A percentile compares a stretch with the other conserved stretches of the same genome.
These are phyloP conservation scores for Talaromyces proteolyticus DNA, from an alignment of 495 filamentous ascomycete species.

Conservation along the genomic window DNA sequence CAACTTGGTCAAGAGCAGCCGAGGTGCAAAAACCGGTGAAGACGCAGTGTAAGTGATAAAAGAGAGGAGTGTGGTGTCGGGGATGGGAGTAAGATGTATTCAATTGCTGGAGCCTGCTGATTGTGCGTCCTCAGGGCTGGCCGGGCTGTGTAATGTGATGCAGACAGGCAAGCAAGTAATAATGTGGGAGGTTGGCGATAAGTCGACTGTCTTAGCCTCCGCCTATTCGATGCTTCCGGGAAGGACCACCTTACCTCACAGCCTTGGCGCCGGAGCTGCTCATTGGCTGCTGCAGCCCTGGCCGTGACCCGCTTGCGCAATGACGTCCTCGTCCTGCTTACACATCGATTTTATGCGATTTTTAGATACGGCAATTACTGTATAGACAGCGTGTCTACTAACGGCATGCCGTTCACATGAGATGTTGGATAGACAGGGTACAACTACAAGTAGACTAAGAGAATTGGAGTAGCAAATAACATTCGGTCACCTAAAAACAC, in stretches of 20 bases:
- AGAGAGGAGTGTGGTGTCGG: too few species aligned
- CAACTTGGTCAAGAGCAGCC: constrained; percentile 8
- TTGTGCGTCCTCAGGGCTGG: too few species aligned
- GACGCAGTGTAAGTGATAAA: background rate
- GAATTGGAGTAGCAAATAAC: background rate
- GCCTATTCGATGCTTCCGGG: background rate
- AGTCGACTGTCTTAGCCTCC: background rate
- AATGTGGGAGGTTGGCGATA: constrained; percentile 7
- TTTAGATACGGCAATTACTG: too few species aligned
- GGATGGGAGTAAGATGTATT: background rate
- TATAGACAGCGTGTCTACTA: too few species aligned
- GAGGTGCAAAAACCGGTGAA: background rate
- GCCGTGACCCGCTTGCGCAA: background rate
- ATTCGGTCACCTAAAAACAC: background rate
- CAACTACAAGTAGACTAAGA: too few species aligned
- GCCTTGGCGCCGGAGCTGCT: constrained; percentile 1
- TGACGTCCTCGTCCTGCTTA: constrained; percentile 4
- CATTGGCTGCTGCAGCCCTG: constrained; percentile 1
- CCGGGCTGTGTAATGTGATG: too few species aligned
- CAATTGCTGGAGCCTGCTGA: too few species aligned
- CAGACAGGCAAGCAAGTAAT: background rate
- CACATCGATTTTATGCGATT: background rate
- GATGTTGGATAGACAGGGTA: too few species aligned
- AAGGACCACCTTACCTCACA: too few species aligned
- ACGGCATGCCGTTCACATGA: too few species aligned